These are phyloP conservation scores for Emericellopsis terricola DNA, from an alignment of 495 filamentous ascomycete species.

Conservation along the genomic window DNA sequence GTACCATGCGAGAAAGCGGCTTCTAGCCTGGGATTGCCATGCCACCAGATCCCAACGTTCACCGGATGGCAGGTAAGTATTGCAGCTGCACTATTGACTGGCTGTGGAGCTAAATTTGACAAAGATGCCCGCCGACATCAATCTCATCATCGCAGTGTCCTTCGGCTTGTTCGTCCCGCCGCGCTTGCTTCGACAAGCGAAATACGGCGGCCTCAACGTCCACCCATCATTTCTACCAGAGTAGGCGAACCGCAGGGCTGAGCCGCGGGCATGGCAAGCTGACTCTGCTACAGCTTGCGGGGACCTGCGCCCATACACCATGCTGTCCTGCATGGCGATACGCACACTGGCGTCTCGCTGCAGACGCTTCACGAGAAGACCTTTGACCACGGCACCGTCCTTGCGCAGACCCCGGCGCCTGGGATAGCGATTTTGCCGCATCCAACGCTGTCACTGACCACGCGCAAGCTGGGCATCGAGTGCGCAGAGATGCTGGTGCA, in stretches of 20 bases:
- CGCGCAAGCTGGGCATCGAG: slow-evolving; percentile 22
- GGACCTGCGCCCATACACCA: slow-evolving; percentile 64
- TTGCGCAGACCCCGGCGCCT: slow-evolving; percentile 36
- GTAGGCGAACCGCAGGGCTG: no score
- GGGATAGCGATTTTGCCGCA: slow-evolving; percentile 9
- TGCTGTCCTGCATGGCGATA: slow-evolving; percentile 41
- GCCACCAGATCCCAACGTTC: slow-evolving; percentile 67
- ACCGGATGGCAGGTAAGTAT: slow-evolving; percentile 53
- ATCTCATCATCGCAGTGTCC: slow-evolving; percentile 87
- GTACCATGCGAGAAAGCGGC: slow-evolving; percentile 61
- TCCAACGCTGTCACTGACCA: slow-evolving; percentile 7
- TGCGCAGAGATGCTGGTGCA: slow-evolving; percentile 45
- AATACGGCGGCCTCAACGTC: slow-evolving; percentile 81
- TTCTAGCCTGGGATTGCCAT: slow-evolving; percentile 36
- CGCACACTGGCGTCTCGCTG: slow-evolving; percentile 51
- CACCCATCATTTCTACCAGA: slow-evolving; percentile 89
- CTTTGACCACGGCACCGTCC: slow-evolving; percentile 64
- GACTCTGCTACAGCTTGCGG: slow-evolving; percentile 49
- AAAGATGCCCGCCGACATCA: slow-evolving; percentile 45
- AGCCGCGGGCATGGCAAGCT: no score
- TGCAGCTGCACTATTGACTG: background rate
- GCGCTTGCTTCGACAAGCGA: slow-evolving; percentile 44
- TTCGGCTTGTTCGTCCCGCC: slow-evolving; percentile 82
- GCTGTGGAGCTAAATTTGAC: background rate
- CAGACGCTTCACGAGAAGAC: slow-evolving; percentile 60